These are phyloP conservation scores for Phialemonium atrogriseum DNA, from an alignment of 2,329 filamentous ascomycete genomes.

Conservation along the genomic window DNA sequence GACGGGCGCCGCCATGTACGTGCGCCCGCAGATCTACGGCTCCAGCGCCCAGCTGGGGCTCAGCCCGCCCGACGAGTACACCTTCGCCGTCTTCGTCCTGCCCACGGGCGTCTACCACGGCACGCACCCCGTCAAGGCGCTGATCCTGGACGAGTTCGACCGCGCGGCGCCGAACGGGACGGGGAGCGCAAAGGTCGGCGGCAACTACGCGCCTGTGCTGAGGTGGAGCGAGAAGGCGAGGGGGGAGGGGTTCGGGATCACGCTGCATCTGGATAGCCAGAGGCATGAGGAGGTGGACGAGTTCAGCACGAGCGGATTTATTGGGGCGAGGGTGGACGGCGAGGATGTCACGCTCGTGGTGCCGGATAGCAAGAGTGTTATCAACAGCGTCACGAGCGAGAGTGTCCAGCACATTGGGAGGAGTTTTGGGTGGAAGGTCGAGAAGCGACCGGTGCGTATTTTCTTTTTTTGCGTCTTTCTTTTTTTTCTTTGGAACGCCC, in stretches of 20 bases:
- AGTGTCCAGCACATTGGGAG: conserved; percentile 68
- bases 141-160: conserved; percentile 90
- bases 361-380: conserved; percentile 82
- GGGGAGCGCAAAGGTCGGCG: conserved; percentile 86
- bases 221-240: conserved; percentile 78
- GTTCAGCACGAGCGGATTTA: conserved; percentile 91
- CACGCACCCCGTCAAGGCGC: conserved; percentile 72
- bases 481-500: too few relatives aligned
- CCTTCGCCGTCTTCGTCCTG: conserved; percentile 80
- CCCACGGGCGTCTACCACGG: conserved; percentile 95
- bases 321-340: conserved; percentile 61
- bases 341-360: conserved; percentile 64
- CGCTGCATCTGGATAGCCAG: conserved; percentile 82
- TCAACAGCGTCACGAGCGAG: conserved; percentile 77
- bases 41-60: conserved; percentile 81
- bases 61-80: conserved; percentile 84
- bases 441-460: conserved; percentile 56
- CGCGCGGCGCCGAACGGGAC: conserved; percentile 86
- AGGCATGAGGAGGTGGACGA: conserved; percentile 83
- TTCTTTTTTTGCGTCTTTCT: background rate
- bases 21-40: conserved; percentile 83
- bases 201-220: conserved; percentile 91
- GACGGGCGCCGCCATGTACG: conserved; percentile 86
- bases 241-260: conserved; percentile 81
- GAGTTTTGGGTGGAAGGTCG: conserved; percentile 76